Conservation (phyloP, 331 rosid genomes). For the Prunus yedoensis region DNA sequence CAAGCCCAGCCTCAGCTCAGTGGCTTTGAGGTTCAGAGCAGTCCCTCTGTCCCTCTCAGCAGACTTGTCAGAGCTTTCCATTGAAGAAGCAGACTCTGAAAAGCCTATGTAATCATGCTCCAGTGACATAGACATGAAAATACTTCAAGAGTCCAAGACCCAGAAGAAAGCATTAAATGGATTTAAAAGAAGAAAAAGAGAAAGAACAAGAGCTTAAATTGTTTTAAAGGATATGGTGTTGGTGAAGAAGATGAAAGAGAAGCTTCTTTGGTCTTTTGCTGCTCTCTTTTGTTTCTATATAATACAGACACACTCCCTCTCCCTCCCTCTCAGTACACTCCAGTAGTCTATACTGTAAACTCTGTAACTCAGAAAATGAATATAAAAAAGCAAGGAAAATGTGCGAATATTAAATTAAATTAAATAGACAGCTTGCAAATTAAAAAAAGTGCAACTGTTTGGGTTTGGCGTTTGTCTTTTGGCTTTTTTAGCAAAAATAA, state of each 20-base stretch:
- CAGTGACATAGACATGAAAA: constrained; percentile 65
- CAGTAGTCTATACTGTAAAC: neutral
- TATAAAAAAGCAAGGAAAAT: constrained; percentile 1
- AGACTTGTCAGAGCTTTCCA: constrained; percentile 56
- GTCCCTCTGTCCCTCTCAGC: constrained; percentile 20
- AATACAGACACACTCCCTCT: neutral
- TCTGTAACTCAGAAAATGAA: neutral
- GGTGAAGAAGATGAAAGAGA: constrained; percentile 26
- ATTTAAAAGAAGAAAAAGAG: constrained; percentile 18
- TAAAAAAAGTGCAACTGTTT: constrained; percentile 30
- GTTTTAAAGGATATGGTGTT: constrained; percentile 4
- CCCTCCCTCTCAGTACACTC: neutral
- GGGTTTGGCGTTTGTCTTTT: constrained; percentile 23
- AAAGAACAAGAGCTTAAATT: neutral
- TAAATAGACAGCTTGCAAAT: constrained; percentile 9
- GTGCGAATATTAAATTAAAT: neutral
- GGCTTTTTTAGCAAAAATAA: constrained; percentile 3
- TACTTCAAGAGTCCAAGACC: neutral
- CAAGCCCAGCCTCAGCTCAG: constrained; percentile 83
- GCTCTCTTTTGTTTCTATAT: constrained; percentile 33
- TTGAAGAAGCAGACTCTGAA: constrained; percentile 34
- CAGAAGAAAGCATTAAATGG: constrained; percentile 28
- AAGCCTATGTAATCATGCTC: constrained; percentile 76
- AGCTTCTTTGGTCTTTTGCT: constrained; percentile 41
- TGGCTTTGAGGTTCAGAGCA: constrained; percentile 77